Evolutionary conservation across 495 filamentous ascomycete species (phyloP), one percentile per base, ranked within the genome.

Genomic region (Lentithecium fluviatile): DNA sequence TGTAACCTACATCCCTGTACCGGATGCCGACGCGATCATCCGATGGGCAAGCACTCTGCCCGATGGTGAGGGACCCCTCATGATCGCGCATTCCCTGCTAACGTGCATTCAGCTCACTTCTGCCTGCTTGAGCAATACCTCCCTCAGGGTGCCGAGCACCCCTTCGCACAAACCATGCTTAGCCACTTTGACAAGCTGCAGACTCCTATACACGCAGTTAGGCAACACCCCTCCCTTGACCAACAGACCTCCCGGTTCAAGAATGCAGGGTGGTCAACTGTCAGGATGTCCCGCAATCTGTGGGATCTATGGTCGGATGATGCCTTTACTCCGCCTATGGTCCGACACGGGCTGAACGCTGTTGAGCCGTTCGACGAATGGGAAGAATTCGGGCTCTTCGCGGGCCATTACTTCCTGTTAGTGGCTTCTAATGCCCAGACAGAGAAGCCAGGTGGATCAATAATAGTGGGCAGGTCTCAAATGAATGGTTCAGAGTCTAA

Each of bases 281-380:
- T 86, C 17, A 70, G 78, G 45, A 81, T 82, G n/a, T 37, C 75
- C 76, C 92, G 90, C 84, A 82, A 88, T 57, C 76, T 93, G 21
- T 97, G 92, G 92, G 82, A 90, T 56, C 75, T 92, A 21, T 97
- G 91, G 91, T 82, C 79, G 15, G 80, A 86, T 58, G 74, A 83
- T 2, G 73, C 71, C 10, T 88, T 89, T 63, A 66, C 95, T 17
- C 74, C 76, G 2, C 65, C 77, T 1, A 74, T 76, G 0, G 78
- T 87, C 45, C 79, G 86, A 53, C 71, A 64, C 15, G 65, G 68
- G 23, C 73, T 96, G 21, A 87, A 95, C 58, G 67, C 69, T 0
- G 70, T 88, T 26, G 92, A 96, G 70, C 84, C 86, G 19, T 96
- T 97, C 70, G 92, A 97, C 73, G 91, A 97, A 74, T 96, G 90